Evolutionary conservation across 345 rosid genomes (phyloP).

Genomic region (Linum lewisii): DNA sequence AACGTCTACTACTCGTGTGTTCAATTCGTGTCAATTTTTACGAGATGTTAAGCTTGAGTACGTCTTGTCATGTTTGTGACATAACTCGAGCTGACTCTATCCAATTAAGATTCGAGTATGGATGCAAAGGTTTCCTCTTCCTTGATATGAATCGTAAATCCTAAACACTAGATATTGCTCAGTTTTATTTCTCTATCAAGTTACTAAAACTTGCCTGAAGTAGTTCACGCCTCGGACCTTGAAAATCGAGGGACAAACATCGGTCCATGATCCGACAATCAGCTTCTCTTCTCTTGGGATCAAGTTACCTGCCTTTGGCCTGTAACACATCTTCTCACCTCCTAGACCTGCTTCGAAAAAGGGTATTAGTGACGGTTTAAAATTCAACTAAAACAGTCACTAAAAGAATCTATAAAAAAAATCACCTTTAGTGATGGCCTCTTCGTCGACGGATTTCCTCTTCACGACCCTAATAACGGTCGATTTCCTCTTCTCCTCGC

Average conservation of each 20-base stretch:
- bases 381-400: no score
- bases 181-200: no score
- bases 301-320: conserved; percentile 47
- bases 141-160: no score
- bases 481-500: conserved; percentile 27
- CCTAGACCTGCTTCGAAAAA: conserved; percentile 33
- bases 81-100: no score
- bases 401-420: neutral
- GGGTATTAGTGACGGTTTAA: neutral
- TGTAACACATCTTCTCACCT: conserved; percentile 38
- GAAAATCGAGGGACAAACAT: conserved; percentile 61
- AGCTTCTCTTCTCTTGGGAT: conserved; percentile 47
- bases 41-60: no score
- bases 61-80: no score
- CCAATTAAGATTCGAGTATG: no score
- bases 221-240: conserved; percentile 54
- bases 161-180: no score
- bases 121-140: no score
- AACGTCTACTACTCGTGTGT: no score
- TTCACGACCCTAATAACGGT: neutral
- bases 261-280: conserved; percentile 46
- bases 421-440: neutral
- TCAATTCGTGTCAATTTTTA: no score
- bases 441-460: neutral
- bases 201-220: conserved; percentile 44